Base-by-base conservation (phyloP, 2,329 filamentous ascomycete genomes). In the Penicillium nordicum region DNA sequence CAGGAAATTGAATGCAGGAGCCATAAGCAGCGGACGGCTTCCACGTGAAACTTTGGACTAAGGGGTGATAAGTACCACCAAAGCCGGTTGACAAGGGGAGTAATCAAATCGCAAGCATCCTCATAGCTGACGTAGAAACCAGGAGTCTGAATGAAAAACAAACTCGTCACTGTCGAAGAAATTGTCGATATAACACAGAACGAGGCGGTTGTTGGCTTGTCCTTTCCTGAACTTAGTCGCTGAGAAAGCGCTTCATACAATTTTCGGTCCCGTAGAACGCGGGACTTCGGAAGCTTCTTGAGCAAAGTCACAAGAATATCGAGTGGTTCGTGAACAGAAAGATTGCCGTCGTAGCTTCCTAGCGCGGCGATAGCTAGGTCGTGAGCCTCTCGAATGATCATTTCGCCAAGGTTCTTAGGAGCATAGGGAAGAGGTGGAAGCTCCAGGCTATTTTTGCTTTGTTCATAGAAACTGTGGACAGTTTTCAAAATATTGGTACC, bases 21-120 rank as follows among this genome's bases (percentile, higher is more conserved):
- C 90, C 94, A 96, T 38, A 99, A 78, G 63, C 86, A 88, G 55
- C 89, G 86, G 9, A 95, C 90, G 18, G 92, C 88, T 76, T 99
- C 95, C 32, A 99, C 92, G 68, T 97, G 94, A 63, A 93, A 95
- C 69, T 96, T 96, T 0, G 92, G 92, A 60, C 88, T 87, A 12
- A 86, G 81, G n/a, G 90, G 87, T 0, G 91, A 89, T 38, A 99
- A 76, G 67, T 90, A 91, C 5, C 78, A 73, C 94, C 94, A 99
- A 0, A 93, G 81, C 54, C 87, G 83, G 1, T 79, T 79, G 16
- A 94, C 86, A 23, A 97, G 76, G 29, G 84, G 80, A 21, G 84
- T 80, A 5, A 93, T 83, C 9, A 96, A 75, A 52, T 74, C 53
- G 77, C 80, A 53, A 80, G 87, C 48, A 88, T 77, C 72, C 50